These are phyloP conservation scores for Coemansia javaensis DNA, from an alignment of 192 early-diverging fungal species.

Conservation along the genomic window DNA sequence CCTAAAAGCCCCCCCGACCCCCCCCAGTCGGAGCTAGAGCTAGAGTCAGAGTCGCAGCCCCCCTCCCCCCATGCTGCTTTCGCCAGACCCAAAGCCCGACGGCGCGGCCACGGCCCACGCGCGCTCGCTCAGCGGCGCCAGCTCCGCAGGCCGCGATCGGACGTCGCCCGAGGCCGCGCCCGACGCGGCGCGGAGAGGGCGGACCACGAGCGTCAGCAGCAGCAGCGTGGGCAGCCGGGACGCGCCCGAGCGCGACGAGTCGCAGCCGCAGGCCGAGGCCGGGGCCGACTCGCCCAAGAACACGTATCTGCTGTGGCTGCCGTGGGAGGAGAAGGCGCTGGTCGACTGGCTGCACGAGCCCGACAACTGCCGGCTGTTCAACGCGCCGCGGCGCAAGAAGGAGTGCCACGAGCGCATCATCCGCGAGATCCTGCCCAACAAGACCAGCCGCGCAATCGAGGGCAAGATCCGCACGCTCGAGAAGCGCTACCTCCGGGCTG, in stretches of 20 bases:
- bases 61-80: background rate
- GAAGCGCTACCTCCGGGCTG: constrained; percentile 36
- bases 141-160: too few species aligned
- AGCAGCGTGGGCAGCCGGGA: too few species aligned
- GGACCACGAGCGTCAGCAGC: too few species aligned
- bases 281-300: constrained; percentile 16
- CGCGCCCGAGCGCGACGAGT: too few species aligned
- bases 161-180: too few species aligned
- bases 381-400: constrained; percentile 46
- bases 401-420: constrained; percentile 50
- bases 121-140: too few species aligned
- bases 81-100: constrained; percentile 1
- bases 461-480: constrained; percentile 50
- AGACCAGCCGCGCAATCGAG: constrained; percentile 48
- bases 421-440: constrained; percentile 35
- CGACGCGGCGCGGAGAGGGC: too few species aligned
- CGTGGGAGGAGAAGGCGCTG: constrained; percentile 43
- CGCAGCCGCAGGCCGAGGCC: background rate
- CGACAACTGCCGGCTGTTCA: constrained; percentile 41
- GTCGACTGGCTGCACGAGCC: constrained; percentile 47
- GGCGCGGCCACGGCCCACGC: too few species aligned
- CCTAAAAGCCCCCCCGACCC: background rate
- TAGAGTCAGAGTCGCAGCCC: too few species aligned
- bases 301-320: constrained; percentile 38
- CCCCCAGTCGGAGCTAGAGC: too few species aligned